These are phyloP conservation scores for Micractinium conductrix DNA, from an alignment of 139 green algal genomes.

Conservation along the genomic window DNA sequence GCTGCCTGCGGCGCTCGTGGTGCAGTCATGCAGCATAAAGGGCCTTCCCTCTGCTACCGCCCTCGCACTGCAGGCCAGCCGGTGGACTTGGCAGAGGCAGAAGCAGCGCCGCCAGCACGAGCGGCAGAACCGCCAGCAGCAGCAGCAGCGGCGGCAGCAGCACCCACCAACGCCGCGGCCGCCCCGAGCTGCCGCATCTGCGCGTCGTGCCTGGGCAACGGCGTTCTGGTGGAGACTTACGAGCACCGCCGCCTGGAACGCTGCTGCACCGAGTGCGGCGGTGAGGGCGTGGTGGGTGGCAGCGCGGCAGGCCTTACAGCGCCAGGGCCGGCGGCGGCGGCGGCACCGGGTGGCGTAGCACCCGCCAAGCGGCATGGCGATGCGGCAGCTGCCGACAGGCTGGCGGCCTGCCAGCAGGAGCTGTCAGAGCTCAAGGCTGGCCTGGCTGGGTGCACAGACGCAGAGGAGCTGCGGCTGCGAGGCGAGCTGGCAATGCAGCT, in stretches of 20 bases:
- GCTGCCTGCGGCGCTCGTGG: neutral
- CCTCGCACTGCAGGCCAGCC: neutral
- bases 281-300: neutral
- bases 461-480: neutral
- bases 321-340: neutral
- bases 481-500: neutral
- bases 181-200: neutral
- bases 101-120: neutral
- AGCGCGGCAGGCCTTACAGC: neutral
- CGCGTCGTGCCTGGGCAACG: neutral
- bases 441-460: neutral
- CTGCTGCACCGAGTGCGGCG: neutral
- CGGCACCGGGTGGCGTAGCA: neutral
- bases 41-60: neutral
- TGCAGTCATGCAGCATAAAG: no score
- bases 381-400: neutral
- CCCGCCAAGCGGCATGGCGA: neutral
- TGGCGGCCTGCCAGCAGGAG: slow-evolving; percentile 12
- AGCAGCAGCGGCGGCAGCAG: neutral
- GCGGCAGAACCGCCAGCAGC: neutral
- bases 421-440: slow-evolving; percentile 7
- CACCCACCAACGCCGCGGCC: neutral
- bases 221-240: neutral
- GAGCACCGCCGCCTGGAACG: neutral
- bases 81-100: no score